phyloP scores from a whole-genome alignment of 306 rosid genomes.

The Acacia confusa region DNA sequence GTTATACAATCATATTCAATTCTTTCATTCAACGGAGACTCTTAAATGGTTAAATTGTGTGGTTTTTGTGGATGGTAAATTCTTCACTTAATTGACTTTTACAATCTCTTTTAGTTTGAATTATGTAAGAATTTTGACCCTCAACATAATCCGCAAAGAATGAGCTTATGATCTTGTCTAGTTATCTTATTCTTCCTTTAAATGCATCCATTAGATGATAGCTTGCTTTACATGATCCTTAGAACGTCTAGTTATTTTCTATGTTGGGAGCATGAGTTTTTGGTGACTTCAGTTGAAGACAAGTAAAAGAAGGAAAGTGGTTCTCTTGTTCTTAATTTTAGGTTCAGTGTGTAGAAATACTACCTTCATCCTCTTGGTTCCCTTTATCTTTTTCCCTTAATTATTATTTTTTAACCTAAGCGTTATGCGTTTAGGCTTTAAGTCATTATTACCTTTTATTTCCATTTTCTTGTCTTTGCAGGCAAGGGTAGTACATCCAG shows the following conservation, averaged over 20 bases:
- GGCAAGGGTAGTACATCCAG: slow-evolving; percentile 97
- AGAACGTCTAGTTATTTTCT: background rate
- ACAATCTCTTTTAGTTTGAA: background rate
- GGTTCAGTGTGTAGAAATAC: slow-evolving; percentile 6
- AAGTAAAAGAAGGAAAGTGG: background rate
- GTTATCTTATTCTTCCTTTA: background rate
- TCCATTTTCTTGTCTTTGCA: slow-evolving; percentile 20
- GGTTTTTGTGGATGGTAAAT: slow-evolving; percentile 5
- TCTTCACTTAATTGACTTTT: background rate
- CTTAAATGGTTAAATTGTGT: background rate
- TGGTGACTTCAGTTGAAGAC: background rate
- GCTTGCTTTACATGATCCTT: slow-evolving; percentile 1
- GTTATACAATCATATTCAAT: background rate
- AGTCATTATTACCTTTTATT: background rate
- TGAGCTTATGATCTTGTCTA: slow-evolving; percentile 1
- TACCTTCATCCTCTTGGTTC: background rate
- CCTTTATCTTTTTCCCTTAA: background rate
- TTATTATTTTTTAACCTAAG: background rate
- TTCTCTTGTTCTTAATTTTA: slow-evolving; percentile 7
- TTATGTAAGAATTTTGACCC: slow-evolving; percentile 14
- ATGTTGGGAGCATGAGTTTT: background rate
- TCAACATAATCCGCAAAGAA: background rate
- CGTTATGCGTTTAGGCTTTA: background rate
- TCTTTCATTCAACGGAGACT: slow-evolving; percentile 1
- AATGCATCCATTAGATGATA: slow-evolving; percentile 1